phyloP scores from a whole-genome alignment of 2,329 filamentous ascomycete genomes.

The Eutypa lata region DNA sequence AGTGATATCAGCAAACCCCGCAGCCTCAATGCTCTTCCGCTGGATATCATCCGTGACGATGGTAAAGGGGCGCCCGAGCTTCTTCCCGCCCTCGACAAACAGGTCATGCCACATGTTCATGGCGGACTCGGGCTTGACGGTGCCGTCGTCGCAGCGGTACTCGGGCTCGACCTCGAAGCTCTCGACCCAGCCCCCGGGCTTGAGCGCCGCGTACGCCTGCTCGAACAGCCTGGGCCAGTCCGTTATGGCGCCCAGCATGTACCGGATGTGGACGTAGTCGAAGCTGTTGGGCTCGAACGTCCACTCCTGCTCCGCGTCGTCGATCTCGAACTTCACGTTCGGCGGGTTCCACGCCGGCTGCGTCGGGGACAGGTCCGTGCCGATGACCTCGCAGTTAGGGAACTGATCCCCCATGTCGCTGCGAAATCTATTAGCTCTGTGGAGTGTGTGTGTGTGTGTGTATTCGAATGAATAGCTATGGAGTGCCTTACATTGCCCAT shows the following conservation, averaged over 20 bases:
- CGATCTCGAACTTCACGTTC: conserved; percentile 18
- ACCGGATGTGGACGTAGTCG: conserved; percentile 19
- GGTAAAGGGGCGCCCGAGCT: background rate
- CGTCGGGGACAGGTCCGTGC: conserved; percentile 20
- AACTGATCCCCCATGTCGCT: conserved; percentile 17
- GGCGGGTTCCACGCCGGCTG: conserved; percentile 17
- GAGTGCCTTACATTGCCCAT: conserved; percentile 12
- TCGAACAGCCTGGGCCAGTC: conserved; percentile 16
- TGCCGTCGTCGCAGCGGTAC: conserved; percentile 15
- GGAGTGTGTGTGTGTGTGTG: too few species aligned
- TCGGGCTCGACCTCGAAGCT: conserved; percentile 10
- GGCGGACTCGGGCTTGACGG: conserved; percentile 8
- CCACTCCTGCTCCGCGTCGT: conserved; percentile 15
- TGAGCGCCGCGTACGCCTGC: conserved; percentile 11
- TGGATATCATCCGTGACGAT: background rate
- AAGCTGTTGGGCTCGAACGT: conserved; percentile 10
- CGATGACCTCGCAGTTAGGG: conserved; percentile 18
- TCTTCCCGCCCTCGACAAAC: background rate
- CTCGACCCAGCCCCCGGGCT: conserved; percentile 15
- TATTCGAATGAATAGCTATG: background rate
- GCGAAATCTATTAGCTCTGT: background rate
- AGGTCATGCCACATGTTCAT: background rate
- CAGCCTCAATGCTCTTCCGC: background rate
- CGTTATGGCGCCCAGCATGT: conserved; percentile 13
- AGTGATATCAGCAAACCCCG: conserved; percentile 2